Base-by-base conservation (phyloP, 257 asterid genomes). In the Solanum pennellii region DNA sequence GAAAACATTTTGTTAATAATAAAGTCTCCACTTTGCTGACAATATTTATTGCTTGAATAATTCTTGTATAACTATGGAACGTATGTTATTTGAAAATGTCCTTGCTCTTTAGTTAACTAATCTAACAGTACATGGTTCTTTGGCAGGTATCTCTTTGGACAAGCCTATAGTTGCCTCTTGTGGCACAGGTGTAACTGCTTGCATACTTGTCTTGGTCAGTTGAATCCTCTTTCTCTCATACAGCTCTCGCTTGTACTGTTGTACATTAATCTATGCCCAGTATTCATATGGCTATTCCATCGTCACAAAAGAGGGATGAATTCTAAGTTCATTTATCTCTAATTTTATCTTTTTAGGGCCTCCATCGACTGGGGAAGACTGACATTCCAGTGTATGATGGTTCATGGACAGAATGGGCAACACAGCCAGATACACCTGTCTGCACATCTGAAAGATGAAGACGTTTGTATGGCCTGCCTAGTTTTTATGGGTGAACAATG, bases 151-250 rank as follows among this genome's bases (percentile, higher is more conserved):
- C 88, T 89, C 96, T 18, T 52, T 94, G 92, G 98, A 97, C 85
- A 89, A 71, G 49, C 97, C 99, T 10, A 88, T 97, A 47, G n/a
- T 93, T 21, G 85, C 94, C 25, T 94, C 99, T 84, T 97, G 99
- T 11, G 99, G 99, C 60, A 97, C 99, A 15, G 99, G 99, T 86
- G 98, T 97, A 82, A 97, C 99, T 73, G 99, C 99, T 33, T 97
- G 99, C 87, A 79, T 97, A 90, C 93, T 97, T 82, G 94, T 97
- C 47, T 88, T 97, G 99, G 99, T 97, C 65, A 86, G 82, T 84
- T 45, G 47, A 82, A 41, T 88, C n/a, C 74, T 86, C 62, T 80
- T 35, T 44, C 60, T 59, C 41, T 35, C 73, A n/a, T 52, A 27
- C 83, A 7, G 59, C 18, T 72, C 69, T 35, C 18, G 9, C 27